Percentiles rank a stretch among this genome's conserved stretches.
phyloP scores from a whole-genome alignment of 1,284 basidiomycete species.

The Cryptococcus sp. region DNA sequence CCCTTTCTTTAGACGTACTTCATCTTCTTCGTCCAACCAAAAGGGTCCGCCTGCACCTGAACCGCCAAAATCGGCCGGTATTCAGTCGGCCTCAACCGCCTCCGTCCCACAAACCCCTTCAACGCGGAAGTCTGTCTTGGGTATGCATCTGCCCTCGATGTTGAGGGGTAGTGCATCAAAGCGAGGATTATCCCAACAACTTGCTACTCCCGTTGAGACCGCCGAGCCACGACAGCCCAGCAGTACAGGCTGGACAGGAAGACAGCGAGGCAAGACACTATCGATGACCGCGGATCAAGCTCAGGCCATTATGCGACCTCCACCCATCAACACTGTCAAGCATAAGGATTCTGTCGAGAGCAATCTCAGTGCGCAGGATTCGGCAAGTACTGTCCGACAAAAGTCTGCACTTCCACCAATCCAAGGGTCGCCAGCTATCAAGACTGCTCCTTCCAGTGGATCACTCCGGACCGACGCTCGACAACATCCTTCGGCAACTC shows the following conservation, averaged over 20 bases:
- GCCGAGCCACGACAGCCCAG: not conserved
- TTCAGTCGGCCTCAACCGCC: slow-evolving; percentile 11
- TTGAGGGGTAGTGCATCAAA: slow-evolving; percentile 76
- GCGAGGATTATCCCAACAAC: slow-evolving; percentile 52
- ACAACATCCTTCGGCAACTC: slow-evolving; percentile 48
- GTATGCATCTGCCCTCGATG: slow-evolving; percentile 69
- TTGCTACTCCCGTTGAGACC: slow-evolving; percentile 50
- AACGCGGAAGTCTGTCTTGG: slow-evolving; percentile 44
- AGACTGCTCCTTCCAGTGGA: slow-evolving; percentile 12
- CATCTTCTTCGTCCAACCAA: slow-evolving; percentile 73
- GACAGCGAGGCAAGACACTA: slow-evolving; percentile 88
- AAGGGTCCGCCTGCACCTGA: slow-evolving; percentile 7
- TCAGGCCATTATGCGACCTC: slow-evolving; percentile 52
- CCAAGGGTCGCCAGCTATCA: slow-evolving; percentile 79
- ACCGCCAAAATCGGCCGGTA: slow-evolving; percentile 11
- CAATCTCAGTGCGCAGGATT: slow-evolving; percentile 13
- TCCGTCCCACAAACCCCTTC: slow-evolving; percentile 16
- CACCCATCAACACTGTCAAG: slow-evolving; percentile 9
- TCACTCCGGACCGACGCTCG: slow-evolving; percentile 25
- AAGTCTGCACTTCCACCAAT: slow-evolving; percentile 82
- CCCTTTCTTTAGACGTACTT: slow-evolving; percentile 90
- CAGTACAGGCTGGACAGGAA: slow-evolving; percentile 71
- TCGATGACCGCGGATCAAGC: slow-evolving; percentile 67
- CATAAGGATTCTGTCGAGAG: slow-evolving; percentile 29
- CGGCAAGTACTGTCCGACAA: slow-evolving; percentile 27